A percentile compares a stretch with the other conserved stretches of the same genome.
Evolutionary conservation across 1,284 basidiomycete species (phyloP).

Genomic region (Apiotrichum siamense): DNA sequence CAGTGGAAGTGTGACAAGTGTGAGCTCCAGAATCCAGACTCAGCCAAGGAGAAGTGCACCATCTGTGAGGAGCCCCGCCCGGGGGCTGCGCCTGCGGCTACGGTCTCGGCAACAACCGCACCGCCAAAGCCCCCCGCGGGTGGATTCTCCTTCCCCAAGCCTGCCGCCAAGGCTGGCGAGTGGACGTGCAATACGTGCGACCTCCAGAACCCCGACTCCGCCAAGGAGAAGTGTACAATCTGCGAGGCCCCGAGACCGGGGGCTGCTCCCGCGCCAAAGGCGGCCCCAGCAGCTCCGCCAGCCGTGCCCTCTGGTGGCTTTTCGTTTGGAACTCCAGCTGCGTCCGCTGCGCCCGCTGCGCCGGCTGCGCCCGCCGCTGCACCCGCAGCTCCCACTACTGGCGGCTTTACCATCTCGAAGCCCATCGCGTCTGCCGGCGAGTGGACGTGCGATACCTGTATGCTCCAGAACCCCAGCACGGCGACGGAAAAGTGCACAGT

Average conservation of each 20-base stretch:
- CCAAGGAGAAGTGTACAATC: slow-evolving; percentile 52
- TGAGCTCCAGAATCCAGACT: slow-evolving; percentile 50
- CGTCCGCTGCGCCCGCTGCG: too few relatives aligned
- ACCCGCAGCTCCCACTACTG: neutral
- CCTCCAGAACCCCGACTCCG: slow-evolving; percentile 50
- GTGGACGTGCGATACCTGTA: slow-evolving; percentile 54
- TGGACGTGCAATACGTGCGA: slow-evolving; percentile 54
- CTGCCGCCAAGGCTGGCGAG: neutral
- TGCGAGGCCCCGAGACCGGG: slow-evolving; percentile 51
- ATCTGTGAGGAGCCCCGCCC: slow-evolving; percentile 52
- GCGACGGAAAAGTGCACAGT: slow-evolving; percentile 53
- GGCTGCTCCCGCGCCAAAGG: slow-evolving; percentile 1
- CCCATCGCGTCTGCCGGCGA: slow-evolving; percentile 7
- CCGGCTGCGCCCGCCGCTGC: neutral
- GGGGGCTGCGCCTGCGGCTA: slow-evolving; percentile 4
- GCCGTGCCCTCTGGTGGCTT: slow-evolving; percentile 9
- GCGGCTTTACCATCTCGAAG: slow-evolving; percentile 10
- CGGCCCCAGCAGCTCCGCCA: neutral
- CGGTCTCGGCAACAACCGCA: neutral
- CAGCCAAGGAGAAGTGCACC: slow-evolving; percentile 51
- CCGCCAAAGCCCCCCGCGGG: slow-evolving; percentile 1
- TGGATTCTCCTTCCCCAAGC: slow-evolving; percentile 2
- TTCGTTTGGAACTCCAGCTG: too few relatives aligned
- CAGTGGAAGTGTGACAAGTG: slow-evolving; percentile 53
- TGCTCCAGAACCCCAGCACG: slow-evolving; percentile 50